Evolutionary conservation across 371 early-diverging fungal species (phyloP).

Genomic region (Lichtheimia ornata): DNA sequence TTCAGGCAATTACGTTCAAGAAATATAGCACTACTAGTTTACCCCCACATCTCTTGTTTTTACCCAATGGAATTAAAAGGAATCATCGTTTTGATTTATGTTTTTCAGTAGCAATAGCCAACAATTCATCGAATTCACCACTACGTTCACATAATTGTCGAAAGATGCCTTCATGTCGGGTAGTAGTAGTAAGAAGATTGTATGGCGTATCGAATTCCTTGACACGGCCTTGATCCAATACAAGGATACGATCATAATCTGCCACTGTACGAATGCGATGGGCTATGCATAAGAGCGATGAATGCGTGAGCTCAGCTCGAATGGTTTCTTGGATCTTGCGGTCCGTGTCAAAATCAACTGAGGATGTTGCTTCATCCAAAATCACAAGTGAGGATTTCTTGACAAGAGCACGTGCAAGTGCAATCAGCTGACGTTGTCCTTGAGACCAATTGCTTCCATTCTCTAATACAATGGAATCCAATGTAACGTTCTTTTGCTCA

Average conservation of each 20-base stretch:
- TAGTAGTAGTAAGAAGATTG: constrained; percentile 55
- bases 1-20: no score
- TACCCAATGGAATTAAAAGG: no score
- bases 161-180: constrained; percentile 74
- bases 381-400: constrained; percentile 75
- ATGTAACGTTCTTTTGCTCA: constrained; percentile 41
- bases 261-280: constrained; percentile 86
- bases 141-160: no score
- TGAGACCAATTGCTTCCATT: constrained; percentile 83
- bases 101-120: no score
- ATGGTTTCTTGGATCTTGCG: constrained; percentile 82
- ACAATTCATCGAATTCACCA: no score
- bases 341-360: constrained; percentile 78
- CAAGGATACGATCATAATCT: constrained; percentile 87
- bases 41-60: no score
- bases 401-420: constrained; percentile 83
- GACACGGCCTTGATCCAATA: constrained; percentile 78
- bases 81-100: no score
- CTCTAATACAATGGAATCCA: constrained; percentile 67
- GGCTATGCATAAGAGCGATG: constrained; percentile 76
- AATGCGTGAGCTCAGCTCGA: constrained; percentile 60
- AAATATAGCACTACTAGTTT: no score
- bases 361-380: constrained; percentile 88
- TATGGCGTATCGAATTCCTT: constrained; percentile 78
- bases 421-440: constrained; percentile 89